A percentile compares a stretch with the other conserved stretches of the same genome.
Evolutionary conservation across 2,329 filamentous ascomycete genomes (phyloP).

Genomic region (Talaromyces funiculosus): DNA sequence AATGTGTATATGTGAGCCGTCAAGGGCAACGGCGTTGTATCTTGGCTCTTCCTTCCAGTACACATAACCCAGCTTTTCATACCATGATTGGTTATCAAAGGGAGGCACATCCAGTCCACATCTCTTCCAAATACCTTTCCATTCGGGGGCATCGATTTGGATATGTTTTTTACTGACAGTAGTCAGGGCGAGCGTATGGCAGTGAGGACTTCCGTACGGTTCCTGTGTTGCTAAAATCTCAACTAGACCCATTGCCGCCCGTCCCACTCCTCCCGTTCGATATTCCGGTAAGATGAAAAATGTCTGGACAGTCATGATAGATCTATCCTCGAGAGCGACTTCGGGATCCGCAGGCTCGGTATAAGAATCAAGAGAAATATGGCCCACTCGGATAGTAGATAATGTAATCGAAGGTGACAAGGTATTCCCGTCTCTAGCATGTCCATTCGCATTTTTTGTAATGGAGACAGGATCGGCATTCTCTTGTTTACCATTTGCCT

Average conservation of each 20-base stretch:
- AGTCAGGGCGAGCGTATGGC: conserved; percentile 16
- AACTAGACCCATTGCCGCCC: conserved; percentile 17
- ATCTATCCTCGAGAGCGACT: conserved; percentile 16
- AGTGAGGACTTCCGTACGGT: conserved; percentile 18
- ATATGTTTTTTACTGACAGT: conserved; percentile 22
- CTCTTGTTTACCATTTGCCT: neutral
- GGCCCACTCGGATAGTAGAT: conserved; percentile 19
- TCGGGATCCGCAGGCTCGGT: conserved; percentile 17
- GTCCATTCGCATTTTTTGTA: neutral
- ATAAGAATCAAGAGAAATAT: conserved; percentile 25
- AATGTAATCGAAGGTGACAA: neutral
- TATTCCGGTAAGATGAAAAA: conserved; percentile 25
- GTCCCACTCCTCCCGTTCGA: conserved; percentile 17
- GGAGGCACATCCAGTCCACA: conserved; percentile 9
- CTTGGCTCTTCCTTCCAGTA: conserved; percentile 23
- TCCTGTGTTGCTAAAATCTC: conserved; percentile 16
- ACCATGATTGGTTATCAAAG: conserved; percentile 22
- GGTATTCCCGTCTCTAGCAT: neutral
- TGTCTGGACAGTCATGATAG: conserved; percentile 7
- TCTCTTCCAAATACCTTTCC: conserved; percentile 14
- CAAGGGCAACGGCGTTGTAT: conserved; percentile 14
- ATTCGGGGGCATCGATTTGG: conserved; percentile 17
- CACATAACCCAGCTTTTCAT: conserved; percentile 23
- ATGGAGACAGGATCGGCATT: neutral
- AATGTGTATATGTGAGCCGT: conserved; percentile 12